These are phyloP conservation scores for Aspergillus pseudonomiae DNA, from an alignment of 2,329 filamentous ascomycete genomes.

Conservation along the genomic window DNA sequence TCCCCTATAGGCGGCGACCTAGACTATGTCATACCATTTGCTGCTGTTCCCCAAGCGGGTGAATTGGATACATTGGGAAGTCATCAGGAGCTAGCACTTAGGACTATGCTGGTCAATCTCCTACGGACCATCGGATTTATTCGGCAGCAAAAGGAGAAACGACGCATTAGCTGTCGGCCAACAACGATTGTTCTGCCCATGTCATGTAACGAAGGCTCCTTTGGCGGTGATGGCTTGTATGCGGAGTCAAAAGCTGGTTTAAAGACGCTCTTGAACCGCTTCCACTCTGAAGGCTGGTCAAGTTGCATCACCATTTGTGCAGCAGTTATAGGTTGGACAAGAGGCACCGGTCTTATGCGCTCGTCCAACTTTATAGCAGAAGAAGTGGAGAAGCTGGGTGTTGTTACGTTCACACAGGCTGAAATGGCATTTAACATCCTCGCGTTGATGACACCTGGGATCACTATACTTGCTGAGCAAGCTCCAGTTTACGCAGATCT, in stretches of 20 bases:
- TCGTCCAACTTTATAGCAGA: slow-evolving; percentile 46
- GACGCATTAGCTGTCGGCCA: slow-evolving; percentile 33
- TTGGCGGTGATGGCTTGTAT: slow-evolving; percentile 50
- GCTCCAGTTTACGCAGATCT: slow-evolving; percentile 44
- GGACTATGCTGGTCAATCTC: slow-evolving; percentile 41
- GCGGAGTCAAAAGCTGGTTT: slow-evolving; percentile 49
- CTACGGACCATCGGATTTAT: slow-evolving; percentile 43
- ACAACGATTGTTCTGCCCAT: slow-evolving; percentile 47
- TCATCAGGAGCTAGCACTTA: slow-evolving; percentile 21
- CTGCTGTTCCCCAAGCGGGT: slow-evolving; percentile 43
- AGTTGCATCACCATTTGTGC: slow-evolving; percentile 45
- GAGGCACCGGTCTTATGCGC: slow-evolving; percentile 49
- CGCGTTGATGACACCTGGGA: slow-evolving; percentile 34
- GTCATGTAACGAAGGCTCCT: slow-evolving; percentile 49
- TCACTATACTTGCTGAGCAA: slow-evolving; percentile 35
- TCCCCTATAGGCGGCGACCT: slow-evolving; percentile 36
- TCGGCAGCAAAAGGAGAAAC: slow-evolving; percentile 18
- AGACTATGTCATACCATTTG: slow-evolving; percentile 49
- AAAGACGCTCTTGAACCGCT: slow-evolving; percentile 25
- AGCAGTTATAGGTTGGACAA: slow-evolving; percentile 50
- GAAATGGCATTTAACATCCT: slow-evolving; percentile 50
- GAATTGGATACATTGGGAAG: slow-evolving; percentile 38
- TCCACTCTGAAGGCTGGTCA: slow-evolving; percentile 24
- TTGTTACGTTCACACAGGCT: slow-evolving; percentile 43
- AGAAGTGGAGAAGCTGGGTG: slow-evolving; percentile 40